Percentiles rank a stretch among this genome's conserved stretches.
Evolutionary conservation across 345 rosid genomes (phyloP).

Genomic region (Linum usitatissimum): DNA sequence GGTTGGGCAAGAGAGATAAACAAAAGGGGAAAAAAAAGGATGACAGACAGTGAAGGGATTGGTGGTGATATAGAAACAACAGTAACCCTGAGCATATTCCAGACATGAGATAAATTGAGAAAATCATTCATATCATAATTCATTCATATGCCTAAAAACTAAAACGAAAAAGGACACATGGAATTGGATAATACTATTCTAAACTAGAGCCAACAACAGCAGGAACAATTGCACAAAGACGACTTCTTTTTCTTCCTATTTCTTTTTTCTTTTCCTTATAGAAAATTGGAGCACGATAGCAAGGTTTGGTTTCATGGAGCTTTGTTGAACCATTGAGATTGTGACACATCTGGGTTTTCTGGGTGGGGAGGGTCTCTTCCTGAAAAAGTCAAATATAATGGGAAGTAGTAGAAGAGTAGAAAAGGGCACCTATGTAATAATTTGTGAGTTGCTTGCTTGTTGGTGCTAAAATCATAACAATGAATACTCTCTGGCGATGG

Average conservation of each 20-base stretch:
- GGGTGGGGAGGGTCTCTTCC: background rate
- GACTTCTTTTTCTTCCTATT: background rate
- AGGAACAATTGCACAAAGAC: background rate
- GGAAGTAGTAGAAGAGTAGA: too few relatives aligned
- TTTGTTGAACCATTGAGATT: background rate
- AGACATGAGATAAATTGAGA: background rate
- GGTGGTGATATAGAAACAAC: background rate
- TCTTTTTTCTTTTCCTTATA: background rate
- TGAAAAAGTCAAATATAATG: background rate
- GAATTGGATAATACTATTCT: background rate
- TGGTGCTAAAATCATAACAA: too few relatives aligned
- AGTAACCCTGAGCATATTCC: background rate
- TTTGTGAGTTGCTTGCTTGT: too few relatives aligned
- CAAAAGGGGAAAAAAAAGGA: background rate
- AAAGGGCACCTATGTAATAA: too few relatives aligned
- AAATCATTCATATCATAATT: too few relatives aligned
- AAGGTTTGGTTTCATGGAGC: background rate
- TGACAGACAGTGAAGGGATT: background rate
- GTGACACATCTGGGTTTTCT: background rate
- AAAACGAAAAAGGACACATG: background rate
- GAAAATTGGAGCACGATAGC: background rate
- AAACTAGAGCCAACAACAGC: background rate
- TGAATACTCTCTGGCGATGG: too few relatives aligned
- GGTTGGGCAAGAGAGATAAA: conserved; percentile 1
- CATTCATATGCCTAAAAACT: background rate